Evolutionary conservation across 768 basidiomycete genomes (phyloP).

Genomic region (Xerocomus brunneocitrinus): DNA sequence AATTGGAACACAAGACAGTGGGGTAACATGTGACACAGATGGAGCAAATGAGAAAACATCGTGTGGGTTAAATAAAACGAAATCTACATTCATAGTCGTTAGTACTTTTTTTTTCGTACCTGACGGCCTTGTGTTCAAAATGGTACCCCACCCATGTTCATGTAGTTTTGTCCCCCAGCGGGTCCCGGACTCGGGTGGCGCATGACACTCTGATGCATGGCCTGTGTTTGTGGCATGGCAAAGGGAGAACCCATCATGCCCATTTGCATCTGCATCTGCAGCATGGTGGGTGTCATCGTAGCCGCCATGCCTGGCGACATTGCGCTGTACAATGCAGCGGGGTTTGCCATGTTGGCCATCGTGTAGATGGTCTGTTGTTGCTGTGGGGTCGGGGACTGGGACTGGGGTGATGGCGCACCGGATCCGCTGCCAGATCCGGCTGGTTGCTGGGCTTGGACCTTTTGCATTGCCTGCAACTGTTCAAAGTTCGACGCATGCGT

Average conservation of each 20-base stretch:
- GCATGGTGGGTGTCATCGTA: slow-evolving; percentile 30
- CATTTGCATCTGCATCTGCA: slow-evolving; percentile 49
- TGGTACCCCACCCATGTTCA: slow-evolving; percentile 37
- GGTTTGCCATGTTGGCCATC: slow-evolving; percentile 39
- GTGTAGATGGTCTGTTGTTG: slow-evolving; percentile 48
- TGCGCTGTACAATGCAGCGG: slow-evolving; percentile 38
- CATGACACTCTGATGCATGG: slow-evolving; percentile 87
- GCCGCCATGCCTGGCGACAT: slow-evolving; percentile 31
- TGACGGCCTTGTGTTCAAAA: slow-evolving; percentile 18
- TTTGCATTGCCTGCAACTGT: slow-evolving; percentile 85
- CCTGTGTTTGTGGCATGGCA: slow-evolving; percentile 54
- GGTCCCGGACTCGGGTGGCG: slow-evolving; percentile 72
- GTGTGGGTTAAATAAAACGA: slow-evolving; percentile 14
- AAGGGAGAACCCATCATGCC: slow-evolving; percentile 46
- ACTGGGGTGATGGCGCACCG: slow-evolving; percentile 30
- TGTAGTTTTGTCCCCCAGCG: slow-evolving; percentile 41
- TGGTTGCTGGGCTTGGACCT: slow-evolving; percentile 39
- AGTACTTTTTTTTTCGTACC: slow-evolving; percentile 13
- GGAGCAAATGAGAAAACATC: slow-evolving; percentile 4
- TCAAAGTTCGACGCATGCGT: slow-evolving; percentile 7
- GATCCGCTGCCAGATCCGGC: slow-evolving; percentile 25
- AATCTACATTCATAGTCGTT: slow-evolving; percentile 25
- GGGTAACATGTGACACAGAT: slow-evolving; percentile 30
- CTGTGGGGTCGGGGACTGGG: slow-evolving; percentile 38
- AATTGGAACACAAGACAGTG: slow-evolving; percentile 25